Evolutionary conservation across 208 protist species (phyloP).

Genomic region (Crithidia expoeki): DNA sequence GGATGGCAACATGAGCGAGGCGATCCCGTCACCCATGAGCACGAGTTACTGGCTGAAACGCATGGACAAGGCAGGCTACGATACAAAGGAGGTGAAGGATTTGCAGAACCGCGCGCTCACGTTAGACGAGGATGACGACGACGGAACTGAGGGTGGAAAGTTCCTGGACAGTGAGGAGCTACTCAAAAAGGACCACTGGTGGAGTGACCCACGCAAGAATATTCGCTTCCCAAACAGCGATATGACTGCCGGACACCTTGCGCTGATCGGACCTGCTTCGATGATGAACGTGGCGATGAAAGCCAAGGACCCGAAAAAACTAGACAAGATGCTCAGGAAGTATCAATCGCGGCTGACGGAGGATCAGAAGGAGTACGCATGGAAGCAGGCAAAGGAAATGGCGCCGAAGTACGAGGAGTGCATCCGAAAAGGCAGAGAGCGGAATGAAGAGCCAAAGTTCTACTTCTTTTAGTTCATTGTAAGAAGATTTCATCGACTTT

Average conservation of each 20-base stretch:
- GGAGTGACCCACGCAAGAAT: constrained; percentile 87
- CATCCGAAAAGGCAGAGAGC: constrained; percentile 75
- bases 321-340: constrained; percentile 88
- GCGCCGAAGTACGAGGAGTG: constrained; percentile 86
- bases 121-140: constrained; percentile 70
- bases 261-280: constrained; percentile 81
- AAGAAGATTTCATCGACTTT: background rate
- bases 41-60: constrained; percentile 88
- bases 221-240: constrained; percentile 79
- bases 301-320: constrained; percentile 74
- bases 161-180: constrained; percentile 85
- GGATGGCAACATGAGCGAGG: constrained; percentile 80
- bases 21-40: constrained; percentile 84
- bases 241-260: constrained; percentile 80
- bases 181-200: constrained; percentile 91
- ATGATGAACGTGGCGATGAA: constrained; percentile 92
- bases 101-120: constrained; percentile 75
- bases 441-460: constrained; percentile 84
- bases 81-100: constrained; percentile 79
- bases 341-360: constrained; percentile 82
- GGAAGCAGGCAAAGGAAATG: constrained; percentile 89
- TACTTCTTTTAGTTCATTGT: constrained; percentile 73
- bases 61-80: constrained; percentile 84
- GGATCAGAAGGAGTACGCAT: constrained; percentile 86
- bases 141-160: constrained; percentile 54